Evolutionary conservation across 495 filamentous ascomycete species (phyloP).

Genomic region (Tuber calosporum): DNA sequence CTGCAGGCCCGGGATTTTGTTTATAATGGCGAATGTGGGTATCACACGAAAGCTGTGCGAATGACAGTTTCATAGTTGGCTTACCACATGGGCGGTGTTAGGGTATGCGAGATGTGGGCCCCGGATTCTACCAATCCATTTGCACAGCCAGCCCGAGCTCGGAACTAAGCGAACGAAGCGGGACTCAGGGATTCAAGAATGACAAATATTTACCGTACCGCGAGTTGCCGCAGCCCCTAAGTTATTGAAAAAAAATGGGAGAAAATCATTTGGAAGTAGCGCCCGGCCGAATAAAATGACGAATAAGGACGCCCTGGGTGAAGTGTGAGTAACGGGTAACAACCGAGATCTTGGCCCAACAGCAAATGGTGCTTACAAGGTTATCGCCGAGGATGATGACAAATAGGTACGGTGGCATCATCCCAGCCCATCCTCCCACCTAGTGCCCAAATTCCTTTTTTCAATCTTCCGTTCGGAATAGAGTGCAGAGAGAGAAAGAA

Average conservation of each 20-base stretch:
- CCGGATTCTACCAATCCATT: neutral
- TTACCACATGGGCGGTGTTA: too few species aligned
- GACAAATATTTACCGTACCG: neutral
- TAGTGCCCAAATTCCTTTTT: slow-evolving; percentile 2
- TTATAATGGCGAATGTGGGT: neutral
- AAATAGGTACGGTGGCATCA: slow-evolving; percentile 26
- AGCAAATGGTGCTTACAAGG: neutral
- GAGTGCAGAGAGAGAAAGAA: slow-evolving; percentile 6
- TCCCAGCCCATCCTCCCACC: slow-evolving; percentile 12
- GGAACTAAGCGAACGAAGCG: neutral
- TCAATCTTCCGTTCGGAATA: neutral
- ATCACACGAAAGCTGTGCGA: too few species aligned
- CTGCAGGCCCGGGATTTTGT: too few species aligned
- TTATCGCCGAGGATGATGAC: slow-evolving; percentile 13
- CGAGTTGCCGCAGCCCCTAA: neutral
- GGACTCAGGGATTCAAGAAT: neutral
- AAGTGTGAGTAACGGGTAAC: neutral
- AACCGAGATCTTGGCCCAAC: neutral
- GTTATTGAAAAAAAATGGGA: neutral
- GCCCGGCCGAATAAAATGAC: neutral
- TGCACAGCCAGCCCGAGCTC: neutral
- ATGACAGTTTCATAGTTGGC: too few species aligned
- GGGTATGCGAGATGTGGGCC: neutral
- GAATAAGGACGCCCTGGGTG: neutral
- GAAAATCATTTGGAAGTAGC: neutral